phyloP scores from a whole-genome alignment of 2,329 filamentous ascomycete genomes.

The Talaromyces sp. region DNA sequence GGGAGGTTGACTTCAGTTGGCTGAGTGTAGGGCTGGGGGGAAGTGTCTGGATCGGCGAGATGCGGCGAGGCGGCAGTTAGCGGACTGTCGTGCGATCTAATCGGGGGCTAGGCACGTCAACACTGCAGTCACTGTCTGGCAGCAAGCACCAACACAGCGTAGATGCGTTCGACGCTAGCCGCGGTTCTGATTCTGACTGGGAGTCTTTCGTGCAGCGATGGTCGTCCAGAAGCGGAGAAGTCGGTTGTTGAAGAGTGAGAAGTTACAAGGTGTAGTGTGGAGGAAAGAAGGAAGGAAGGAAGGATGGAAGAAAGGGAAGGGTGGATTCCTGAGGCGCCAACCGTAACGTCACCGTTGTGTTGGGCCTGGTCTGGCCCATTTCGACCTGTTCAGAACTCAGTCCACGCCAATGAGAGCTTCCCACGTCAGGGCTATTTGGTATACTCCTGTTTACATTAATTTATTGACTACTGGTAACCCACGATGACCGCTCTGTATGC shows the following conservation, averaged over 20 bases:
- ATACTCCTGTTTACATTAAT: too few species aligned
- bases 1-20: constrained; percentile 1
- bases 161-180: background rate
- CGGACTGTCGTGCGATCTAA: constrained; percentile 11
- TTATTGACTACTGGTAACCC: too few species aligned
- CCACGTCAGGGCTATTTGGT: constrained; percentile 27
- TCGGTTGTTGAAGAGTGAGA: background rate
- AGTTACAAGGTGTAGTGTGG: background rate
- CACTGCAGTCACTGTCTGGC: constrained; percentile 12
- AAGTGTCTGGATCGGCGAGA: constrained; percentile 17
- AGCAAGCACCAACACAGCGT: constrained; percentile 12
- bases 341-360: constrained; percentile 11
- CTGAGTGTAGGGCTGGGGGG: constrained; percentile 16
- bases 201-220: background rate
- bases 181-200: constrained; percentile 5
- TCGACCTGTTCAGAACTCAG: constrained; percentile 5
- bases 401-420: constrained; percentile 27
- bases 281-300: background rate
- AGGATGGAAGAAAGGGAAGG: background rate
- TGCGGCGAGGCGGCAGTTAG: constrained; percentile 11
- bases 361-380: constrained; percentile 18
- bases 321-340: constrained; percentile 21
- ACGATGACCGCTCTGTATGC: too few species aligned
- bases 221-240: background rate
- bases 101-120: constrained; percentile 18